These are phyloP conservation scores for Acanthamoeba culbertsoni DNA, from an alignment of 208 protist species.

Conservation along the genomic window DNA sequence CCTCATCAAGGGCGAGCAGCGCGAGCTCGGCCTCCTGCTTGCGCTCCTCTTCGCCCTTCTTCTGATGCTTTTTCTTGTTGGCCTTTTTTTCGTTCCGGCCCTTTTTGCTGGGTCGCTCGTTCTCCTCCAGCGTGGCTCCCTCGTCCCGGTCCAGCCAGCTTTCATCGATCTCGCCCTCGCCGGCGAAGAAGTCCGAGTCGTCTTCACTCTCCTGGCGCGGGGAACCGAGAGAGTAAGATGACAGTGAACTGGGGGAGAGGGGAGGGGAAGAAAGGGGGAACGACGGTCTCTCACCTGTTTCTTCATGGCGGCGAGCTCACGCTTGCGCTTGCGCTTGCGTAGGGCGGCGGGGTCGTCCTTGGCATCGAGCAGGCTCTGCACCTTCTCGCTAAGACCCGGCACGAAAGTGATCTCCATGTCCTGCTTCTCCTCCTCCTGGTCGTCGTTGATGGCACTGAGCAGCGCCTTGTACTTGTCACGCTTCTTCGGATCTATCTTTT, in stretches of 20 bases:
- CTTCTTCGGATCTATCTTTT: not conserved
- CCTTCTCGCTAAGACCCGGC: constrained; percentile 60
- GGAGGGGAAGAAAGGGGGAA: not conserved
- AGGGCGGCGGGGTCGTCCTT: constrained; percentile 39
- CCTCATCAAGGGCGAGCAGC: not conserved
- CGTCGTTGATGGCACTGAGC: not conserved
- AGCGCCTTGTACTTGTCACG: not conserved
- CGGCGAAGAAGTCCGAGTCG: constrained; percentile 16
- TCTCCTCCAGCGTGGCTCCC: not conserved
- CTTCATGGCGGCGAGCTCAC: not conserved
- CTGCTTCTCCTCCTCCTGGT: constrained; percentile 17
- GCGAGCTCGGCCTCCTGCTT: constrained; percentile 12
- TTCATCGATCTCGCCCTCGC: constrained; percentile 27
- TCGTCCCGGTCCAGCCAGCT: not conserved
- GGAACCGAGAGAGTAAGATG: not conserved
- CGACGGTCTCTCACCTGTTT: not conserved
- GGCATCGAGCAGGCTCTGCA: constrained; percentile 52
- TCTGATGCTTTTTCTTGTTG: not conserved
- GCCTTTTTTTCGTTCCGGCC: not conserved
- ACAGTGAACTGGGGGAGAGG: not conserved
- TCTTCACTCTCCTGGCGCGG: constrained; percentile 13
- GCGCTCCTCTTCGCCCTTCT: constrained; percentile 10
- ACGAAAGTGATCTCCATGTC: constrained; percentile 71
- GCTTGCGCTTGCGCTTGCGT: constrained; percentile 26
- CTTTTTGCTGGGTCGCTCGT: constrained; percentile 36